These are phyloP conservation scores for Soucietia sequanensis DNA, from an alignment of 805 yeast species.

Conservation along the genomic window DNA sequence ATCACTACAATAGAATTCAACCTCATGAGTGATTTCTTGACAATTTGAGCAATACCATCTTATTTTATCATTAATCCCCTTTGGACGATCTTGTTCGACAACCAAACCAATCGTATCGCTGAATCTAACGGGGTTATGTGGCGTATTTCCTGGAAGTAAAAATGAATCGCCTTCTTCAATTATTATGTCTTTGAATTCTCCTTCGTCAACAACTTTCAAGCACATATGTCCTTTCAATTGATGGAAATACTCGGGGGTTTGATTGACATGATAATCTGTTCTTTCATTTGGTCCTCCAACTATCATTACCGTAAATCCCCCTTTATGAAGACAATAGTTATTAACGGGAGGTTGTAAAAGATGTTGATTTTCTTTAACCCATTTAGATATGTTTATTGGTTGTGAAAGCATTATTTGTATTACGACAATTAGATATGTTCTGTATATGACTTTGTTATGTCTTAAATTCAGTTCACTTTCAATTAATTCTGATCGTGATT, in stretches of 20 bases:
- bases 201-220: slow-evolving; percentile 70
- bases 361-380: slow-evolving; percentile 77
- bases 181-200: slow-evolving; percentile 68
- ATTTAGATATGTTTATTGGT: slow-evolving; percentile 75
- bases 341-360: slow-evolving; percentile 89
- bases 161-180: slow-evolving; percentile 89
- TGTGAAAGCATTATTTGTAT: slow-evolving; percentile 44
- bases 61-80: slow-evolving; percentile 63
- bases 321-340: slow-evolving; percentile 84
- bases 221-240: slow-evolving; percentile 87
- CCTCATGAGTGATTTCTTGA: slow-evolving; percentile 61
- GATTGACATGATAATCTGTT: slow-evolving; percentile 90
- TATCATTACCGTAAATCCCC: slow-evolving; percentile 92
- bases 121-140: slow-evolving; percentile 88
- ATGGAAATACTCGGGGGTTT: slow-evolving; percentile 92
- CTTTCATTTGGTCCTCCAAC: slow-evolving; percentile 96
- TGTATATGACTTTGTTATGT: too few species aligned
- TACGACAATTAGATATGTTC: too few species aligned
- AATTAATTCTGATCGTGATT: too few species aligned
- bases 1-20: slow-evolving; percentile 71
- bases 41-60: slow-evolving; percentile 88
- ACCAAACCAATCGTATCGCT: slow-evolving; percentile 86
- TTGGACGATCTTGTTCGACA: slow-evolving; percentile 88
- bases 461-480: too few species aligned
- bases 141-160: slow-evolving; percentile 77